Conservation (phyloP, 192 early-diverging fungal genomes). For the Backusella westeae region DNA sequence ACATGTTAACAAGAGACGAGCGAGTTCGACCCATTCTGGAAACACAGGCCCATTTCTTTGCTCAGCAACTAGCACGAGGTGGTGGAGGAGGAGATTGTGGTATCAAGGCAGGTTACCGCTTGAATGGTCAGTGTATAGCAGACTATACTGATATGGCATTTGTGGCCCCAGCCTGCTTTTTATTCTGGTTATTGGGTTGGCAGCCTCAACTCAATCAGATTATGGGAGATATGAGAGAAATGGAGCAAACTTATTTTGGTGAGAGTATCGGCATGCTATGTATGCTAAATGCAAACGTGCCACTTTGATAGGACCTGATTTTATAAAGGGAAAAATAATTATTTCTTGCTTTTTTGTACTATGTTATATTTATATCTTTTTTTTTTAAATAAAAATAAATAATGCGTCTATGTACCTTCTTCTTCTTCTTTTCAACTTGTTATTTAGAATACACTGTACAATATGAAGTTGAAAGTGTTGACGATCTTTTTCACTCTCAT, state of each 20-base stretch:
- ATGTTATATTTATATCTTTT: slow-evolving; percentile 1
- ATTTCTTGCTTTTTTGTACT: background rate
- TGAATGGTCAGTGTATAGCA: slow-evolving; percentile 42
- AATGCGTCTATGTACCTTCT: background rate
- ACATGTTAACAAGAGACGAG: slow-evolving; percentile 45
- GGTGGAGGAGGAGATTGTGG: slow-evolving; percentile 28
- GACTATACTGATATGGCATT: slow-evolving; percentile 53
- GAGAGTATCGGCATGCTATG: slow-evolving; percentile 54
- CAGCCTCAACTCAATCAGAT: slow-evolving; percentile 30
- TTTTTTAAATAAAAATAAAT: background rate
- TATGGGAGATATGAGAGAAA: slow-evolving; percentile 42
- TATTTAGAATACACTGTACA: background rate
- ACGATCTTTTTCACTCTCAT: background rate
- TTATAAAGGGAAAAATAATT: background rate
- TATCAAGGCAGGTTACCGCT: slow-evolving; percentile 45
- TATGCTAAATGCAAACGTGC: slow-evolving; percentile 45
- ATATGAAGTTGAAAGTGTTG: background rate
- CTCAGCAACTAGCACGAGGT: slow-evolving; percentile 19
- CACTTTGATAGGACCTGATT: slow-evolving; percentile 20
- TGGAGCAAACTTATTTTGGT: slow-evolving; percentile 54
- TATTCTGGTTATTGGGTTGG: slow-evolving; percentile 51
- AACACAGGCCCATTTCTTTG: slow-evolving; percentile 46
- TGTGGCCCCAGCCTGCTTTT: slow-evolving; percentile 47
- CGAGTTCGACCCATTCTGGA: slow-evolving; percentile 39
- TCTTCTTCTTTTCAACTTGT: slow-evolving; percentile 9